A percentile compares a stretch with the other conserved stretches of the same genome.
phyloP scores from a whole-genome alignment of 371 early-diverging fungal genomes.

The Capillidium heterosporum region DNA sequence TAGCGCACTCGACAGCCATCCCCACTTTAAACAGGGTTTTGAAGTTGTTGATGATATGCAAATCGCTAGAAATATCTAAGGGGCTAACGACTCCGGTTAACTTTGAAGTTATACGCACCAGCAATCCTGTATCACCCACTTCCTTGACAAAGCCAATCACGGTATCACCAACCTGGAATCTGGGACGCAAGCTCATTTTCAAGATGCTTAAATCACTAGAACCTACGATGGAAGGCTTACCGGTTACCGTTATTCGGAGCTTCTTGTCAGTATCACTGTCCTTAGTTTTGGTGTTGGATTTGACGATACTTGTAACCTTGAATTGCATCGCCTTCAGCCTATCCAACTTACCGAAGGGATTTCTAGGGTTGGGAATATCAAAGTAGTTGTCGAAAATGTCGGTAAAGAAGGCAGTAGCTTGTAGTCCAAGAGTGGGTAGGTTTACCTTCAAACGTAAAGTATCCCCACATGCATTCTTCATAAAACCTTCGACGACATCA shows the following conservation, averaged over 20 bases:
- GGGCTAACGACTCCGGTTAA: constrained; percentile 23
- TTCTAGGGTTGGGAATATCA: constrained; percentile 17
- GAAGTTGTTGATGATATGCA: constrained; percentile 20
- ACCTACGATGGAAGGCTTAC: too few relatives aligned
- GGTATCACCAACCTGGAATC: constrained; percentile 23
- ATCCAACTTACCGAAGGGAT: constrained; percentile 19
- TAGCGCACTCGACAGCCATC: constrained; percentile 30
- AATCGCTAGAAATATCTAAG: constrained; percentile 25
- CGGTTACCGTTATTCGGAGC: constrained; percentile 12
- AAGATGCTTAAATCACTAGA: not conserved
- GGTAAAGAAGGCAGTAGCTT: constrained; percentile 44
- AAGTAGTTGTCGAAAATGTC: constrained; percentile 29
- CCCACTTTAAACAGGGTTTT: constrained; percentile 28
- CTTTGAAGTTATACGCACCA: constrained; percentile 20
- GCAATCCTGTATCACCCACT: constrained; percentile 18
- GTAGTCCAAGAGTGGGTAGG: constrained; percentile 26
- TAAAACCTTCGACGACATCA: constrained; percentile 22
- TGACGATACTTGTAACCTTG: constrained; percentile 43
- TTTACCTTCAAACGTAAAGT: constrained; percentile 36
- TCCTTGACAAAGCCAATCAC: constrained; percentile 36
- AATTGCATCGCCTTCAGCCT: constrained; percentile 22
- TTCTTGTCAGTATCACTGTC: constrained; percentile 25
- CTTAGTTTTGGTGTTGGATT: constrained; percentile 25
- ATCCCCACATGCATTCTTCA: constrained; percentile 27
- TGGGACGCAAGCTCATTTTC: constrained; percentile 13